Conservation (phyloP, 2,329 filamentous ascomycete species). For the Zelopaecilomyces penicillatus region DNA sequence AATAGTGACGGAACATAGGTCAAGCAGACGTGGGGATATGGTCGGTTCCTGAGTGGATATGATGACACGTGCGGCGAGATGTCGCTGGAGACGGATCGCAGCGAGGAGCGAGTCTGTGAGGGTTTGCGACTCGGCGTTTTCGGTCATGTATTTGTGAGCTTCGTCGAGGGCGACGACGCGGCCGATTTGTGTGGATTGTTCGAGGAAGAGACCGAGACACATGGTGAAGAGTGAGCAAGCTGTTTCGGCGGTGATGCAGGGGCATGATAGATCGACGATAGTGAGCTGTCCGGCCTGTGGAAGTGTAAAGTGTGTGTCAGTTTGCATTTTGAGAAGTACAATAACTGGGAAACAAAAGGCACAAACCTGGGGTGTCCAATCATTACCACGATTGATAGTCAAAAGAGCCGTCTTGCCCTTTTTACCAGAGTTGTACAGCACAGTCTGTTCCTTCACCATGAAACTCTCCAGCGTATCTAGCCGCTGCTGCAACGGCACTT, state of each 20-base stretch:
- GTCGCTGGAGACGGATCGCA: constrained; percentile 62
- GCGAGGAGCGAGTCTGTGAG: constrained; percentile 56
- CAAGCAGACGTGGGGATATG: constrained; percentile 57
- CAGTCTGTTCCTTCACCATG: constrained; percentile 13
- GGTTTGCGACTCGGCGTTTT: constrained; percentile 40
- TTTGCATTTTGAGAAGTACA: background rate
- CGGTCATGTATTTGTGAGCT: constrained; percentile 67
- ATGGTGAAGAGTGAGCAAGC: constrained; percentile 69
- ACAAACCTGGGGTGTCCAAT: constrained; percentile 15
- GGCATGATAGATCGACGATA: constrained; percentile 61
- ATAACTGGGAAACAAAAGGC: background rate
- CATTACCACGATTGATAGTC: constrained; percentile 3
- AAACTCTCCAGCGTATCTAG: constrained; percentile 43
- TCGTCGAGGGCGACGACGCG: constrained; percentile 65
- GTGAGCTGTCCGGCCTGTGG: constrained; percentile 25
- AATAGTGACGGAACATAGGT: constrained; percentile 63
- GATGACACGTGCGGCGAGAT: constrained; percentile 56
- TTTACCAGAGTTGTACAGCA: background rate
- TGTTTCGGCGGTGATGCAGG: constrained; percentile 56
- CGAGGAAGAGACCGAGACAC: constrained; percentile 57
- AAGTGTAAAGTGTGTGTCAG: background rate
- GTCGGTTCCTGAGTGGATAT: constrained; percentile 75
- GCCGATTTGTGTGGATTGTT: constrained; percentile 37
- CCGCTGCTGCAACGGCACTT: constrained; percentile 37
- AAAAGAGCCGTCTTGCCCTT: background rate